phyloP scores from a whole-genome alignment of 164 flowering plant genomes.

The Magnolia changhungtana region DNA sequence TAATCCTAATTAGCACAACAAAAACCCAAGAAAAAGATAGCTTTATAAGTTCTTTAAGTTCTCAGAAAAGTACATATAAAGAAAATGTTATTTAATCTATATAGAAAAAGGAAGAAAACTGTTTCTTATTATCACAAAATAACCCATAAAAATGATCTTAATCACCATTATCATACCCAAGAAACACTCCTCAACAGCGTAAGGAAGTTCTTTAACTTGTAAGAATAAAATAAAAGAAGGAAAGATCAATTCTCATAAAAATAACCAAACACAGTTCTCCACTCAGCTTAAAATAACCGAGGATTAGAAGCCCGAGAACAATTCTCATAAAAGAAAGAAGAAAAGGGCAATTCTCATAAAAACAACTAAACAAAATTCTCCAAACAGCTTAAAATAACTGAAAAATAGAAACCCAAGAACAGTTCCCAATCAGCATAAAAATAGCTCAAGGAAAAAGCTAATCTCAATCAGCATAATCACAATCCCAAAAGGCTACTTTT shows the following conservation, averaged over 20 bases:
- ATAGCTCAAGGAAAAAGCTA: neutral
- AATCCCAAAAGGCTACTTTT: conserved; percentile 1
- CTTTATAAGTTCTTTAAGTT: too few species aligned
- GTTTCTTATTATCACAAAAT: too few species aligned
- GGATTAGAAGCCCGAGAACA: neutral
- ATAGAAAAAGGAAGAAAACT: too few species aligned
- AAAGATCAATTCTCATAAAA: neutral
- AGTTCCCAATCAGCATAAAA: neutral
- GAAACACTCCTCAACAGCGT: too few species aligned
- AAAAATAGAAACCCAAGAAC: neutral
- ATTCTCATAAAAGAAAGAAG: neutral
- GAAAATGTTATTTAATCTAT: too few species aligned
- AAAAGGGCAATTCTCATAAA: neutral
- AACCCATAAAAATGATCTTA: too few species aligned
- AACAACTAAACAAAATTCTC: neutral
- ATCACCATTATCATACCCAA: too few species aligned
- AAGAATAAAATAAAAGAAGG: too few species aligned
- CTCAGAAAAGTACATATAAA: too few species aligned
- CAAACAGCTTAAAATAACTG: neutral
- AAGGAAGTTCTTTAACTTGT: too few species aligned
- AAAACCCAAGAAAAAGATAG: neutral
- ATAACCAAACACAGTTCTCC: neutral
- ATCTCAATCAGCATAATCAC: neutral
- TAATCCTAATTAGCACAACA: neutral
- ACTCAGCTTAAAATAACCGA: neutral